Percentiles rank a stretch among this genome's conserved stretches.
Evolutionary conservation across 495 filamentous ascomycete genomes (phyloP).

Genomic region (Cercophora newfieldiana): DNA sequence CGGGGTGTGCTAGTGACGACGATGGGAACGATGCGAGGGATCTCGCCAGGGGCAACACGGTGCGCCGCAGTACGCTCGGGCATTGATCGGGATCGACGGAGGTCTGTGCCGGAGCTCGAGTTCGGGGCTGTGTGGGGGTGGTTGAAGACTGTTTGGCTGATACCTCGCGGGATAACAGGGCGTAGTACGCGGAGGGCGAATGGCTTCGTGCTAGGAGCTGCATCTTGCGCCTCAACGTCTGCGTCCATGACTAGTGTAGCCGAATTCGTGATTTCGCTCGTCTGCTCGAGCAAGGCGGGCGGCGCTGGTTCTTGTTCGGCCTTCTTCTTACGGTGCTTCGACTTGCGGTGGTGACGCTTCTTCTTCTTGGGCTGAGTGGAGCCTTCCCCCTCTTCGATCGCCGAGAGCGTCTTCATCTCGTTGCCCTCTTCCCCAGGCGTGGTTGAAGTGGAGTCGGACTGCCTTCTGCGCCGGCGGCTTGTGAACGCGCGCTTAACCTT

Average conservation of each 20-base stretch:
- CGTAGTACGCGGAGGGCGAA: not conserved
- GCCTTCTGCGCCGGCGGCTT: not conserved
- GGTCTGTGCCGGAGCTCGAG: not conserved
- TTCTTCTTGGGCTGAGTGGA: not conserved
- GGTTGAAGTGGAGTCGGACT: not conserved
- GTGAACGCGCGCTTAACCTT: not conserved
- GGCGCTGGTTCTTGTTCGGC: not conserved
- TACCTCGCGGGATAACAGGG: not conserved
- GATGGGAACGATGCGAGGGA: conserved; percentile 24
- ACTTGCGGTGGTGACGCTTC: not conserved
- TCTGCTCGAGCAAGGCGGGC: not conserved
- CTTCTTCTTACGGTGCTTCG: not conserved
- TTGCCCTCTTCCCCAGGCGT: not conserved
- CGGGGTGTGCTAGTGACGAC: not conserved
- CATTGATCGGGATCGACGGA: not conserved
- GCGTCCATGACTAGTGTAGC: not conserved
- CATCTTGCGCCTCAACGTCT: not conserved
- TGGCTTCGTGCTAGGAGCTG: not conserved
- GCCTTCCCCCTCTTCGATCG: not conserved
- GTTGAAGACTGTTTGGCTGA: not conserved
- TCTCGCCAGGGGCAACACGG: conserved; percentile 29
- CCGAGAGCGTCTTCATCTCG: not conserved
- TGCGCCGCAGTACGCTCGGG: conserved; percentile 13
- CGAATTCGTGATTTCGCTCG: not conserved
- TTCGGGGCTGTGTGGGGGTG: not conserved